A percentile compares a stretch with the other conserved stretches of the same genome.
These are phyloP conservation scores for Asterochloris sp. DNA, from an alignment of 139 green algal genomes.

Conservation along the genomic window DNA sequence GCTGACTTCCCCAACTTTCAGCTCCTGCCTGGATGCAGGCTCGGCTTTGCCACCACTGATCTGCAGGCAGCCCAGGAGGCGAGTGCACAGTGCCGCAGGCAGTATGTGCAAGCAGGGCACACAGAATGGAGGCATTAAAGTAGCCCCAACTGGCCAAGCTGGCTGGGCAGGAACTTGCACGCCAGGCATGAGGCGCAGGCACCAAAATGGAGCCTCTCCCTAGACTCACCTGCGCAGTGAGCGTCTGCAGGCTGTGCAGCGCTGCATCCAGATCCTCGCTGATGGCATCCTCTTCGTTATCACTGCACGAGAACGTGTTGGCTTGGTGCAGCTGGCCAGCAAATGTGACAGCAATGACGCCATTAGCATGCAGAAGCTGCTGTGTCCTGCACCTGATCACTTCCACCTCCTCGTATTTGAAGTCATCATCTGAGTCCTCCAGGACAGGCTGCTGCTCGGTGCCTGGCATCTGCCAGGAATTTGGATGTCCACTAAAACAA, in stretches of 20 bases:
- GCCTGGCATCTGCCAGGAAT: background rate
- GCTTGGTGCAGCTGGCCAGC: too few relatives aligned
- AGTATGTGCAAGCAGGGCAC: too few relatives aligned
- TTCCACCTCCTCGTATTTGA: slow-evolving; percentile 75
- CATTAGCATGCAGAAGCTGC: too few relatives aligned
- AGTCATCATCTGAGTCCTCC: slow-evolving; percentile 75
- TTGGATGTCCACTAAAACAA: too few relatives aligned
- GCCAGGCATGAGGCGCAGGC: too few relatives aligned
- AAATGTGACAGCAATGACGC: too few relatives aligned
- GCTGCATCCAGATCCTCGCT: slow-evolving; percentile 74
- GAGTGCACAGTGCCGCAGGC: too few relatives aligned
- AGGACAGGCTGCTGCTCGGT: background rate
- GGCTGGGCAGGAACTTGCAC: too few relatives aligned
- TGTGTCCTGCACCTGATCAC: slow-evolving; percentile 45
- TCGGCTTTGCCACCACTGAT: too few relatives aligned
- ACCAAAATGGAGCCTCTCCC: background rate
- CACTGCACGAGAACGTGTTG: slow-evolving; percentile 25
- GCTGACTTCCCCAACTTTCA: slow-evolving; percentile 22
- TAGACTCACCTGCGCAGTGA: slow-evolving; percentile 45
- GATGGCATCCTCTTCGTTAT: slow-evolving; percentile 56
- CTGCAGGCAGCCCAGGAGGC: background rate
- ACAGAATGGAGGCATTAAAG: too few relatives aligned
- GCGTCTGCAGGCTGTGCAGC: slow-evolving; percentile 54
- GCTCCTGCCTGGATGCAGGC: background rate
- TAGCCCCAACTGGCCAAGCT: too few relatives aligned